These are phyloP conservation scores for Aspergillus puulaauensis DNA, from an alignment of 2,329 filamentous ascomycete species.

Conservation along the genomic window DNA sequence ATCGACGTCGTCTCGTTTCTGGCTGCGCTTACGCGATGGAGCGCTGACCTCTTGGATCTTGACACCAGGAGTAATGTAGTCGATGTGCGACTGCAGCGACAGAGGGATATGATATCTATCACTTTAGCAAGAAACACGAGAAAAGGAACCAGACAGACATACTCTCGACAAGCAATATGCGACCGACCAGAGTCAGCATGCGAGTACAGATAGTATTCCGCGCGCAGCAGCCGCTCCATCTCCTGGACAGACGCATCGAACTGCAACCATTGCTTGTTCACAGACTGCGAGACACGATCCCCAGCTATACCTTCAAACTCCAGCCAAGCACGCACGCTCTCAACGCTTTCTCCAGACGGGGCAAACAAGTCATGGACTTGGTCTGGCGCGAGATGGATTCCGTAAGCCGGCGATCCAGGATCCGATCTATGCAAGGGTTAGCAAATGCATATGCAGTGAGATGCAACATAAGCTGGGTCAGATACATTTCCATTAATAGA, in stretches of 20 bases:
- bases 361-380: slow-evolving; percentile 46
- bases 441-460: not conserved
- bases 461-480: not conserved
- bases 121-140: too few species aligned
- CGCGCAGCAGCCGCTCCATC: slow-evolving; percentile 53
- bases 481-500: slow-evolving; percentile 23
- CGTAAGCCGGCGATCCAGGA: slow-evolving; percentile 43
- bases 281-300: slow-evolving; percentile 50
- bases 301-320: slow-evolving; percentile 50
- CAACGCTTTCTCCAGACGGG: slow-evolving; percentile 46
- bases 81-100: slow-evolving; percentile 49
- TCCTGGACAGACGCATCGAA: slow-evolving; percentile 57
- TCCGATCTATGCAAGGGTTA: slow-evolving; percentile 31
- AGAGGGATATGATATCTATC: slow-evolving; percentile 51
- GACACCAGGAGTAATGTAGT: slow-evolving; percentile 55
- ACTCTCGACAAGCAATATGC: slow-evolving; percentile 38
- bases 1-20: not conserved
- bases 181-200: slow-evolving; percentile 33
- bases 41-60: slow-evolving; percentile 23
- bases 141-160: slow-evolving; percentile 16
- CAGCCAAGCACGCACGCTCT: slow-evolving; percentile 57
- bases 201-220: slow-evolving; percentile 54
- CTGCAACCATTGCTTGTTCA: slow-evolving; percentile 54
- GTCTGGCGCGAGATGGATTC: slow-evolving; percentile 44
- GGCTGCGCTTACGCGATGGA: not conserved